Percentiles rank a stretch among this genome's conserved stretches.
phyloP scores from a whole-genome alignment of 2,329 filamentous ascomycete species.

The Nannizziopsis arthrosporioides region DNA sequence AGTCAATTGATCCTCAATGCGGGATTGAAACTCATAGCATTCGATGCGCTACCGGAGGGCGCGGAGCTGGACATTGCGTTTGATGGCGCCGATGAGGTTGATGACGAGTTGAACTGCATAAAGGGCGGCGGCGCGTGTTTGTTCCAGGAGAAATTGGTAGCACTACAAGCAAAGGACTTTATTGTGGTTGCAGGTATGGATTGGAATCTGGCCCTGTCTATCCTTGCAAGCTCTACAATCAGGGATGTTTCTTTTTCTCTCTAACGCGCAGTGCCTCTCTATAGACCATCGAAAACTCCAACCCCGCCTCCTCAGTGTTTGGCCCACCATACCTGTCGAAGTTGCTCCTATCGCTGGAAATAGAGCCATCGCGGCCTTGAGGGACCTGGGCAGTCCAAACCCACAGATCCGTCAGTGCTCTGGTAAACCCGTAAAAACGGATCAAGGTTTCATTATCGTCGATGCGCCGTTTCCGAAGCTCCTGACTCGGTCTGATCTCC shows the following conservation, averaged over 20 bases:
- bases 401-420: constrained; percentile 62
- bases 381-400: constrained; percentile 57
- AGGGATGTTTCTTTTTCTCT: not conserved
- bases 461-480: constrained; percentile 79
- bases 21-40: constrained; percentile 63
- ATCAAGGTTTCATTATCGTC: constrained; percentile 80
- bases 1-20: constrained; percentile 73
- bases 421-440: constrained; percentile 74
- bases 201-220: not conserved
- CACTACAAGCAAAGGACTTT: constrained; percentile 70
- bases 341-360: constrained; percentile 75
- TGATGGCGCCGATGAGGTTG: constrained; percentile 94
- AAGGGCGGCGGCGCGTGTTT: constrained; percentile 96
- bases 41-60: constrained; percentile 58
- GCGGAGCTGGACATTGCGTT: constrained; percentile 75
- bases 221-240: not conserved
- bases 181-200: constrained; percentile 69
- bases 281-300: constrained; percentile 84
- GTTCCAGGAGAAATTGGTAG: constrained; percentile 95
- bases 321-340: constrained; percentile 84
- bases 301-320: constrained; percentile 57
- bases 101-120: constrained; percentile 88
- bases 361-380: constrained; percentile 62
- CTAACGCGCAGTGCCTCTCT: no score
- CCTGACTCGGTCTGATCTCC: constrained; percentile 49